Percentiles rank a stretch among this genome's conserved stretches.
These are phyloP conservation scores for Talaromyces trachyspermus DNA, from an alignment of 495 filamentous ascomycete species.

Conservation along the genomic window DNA sequence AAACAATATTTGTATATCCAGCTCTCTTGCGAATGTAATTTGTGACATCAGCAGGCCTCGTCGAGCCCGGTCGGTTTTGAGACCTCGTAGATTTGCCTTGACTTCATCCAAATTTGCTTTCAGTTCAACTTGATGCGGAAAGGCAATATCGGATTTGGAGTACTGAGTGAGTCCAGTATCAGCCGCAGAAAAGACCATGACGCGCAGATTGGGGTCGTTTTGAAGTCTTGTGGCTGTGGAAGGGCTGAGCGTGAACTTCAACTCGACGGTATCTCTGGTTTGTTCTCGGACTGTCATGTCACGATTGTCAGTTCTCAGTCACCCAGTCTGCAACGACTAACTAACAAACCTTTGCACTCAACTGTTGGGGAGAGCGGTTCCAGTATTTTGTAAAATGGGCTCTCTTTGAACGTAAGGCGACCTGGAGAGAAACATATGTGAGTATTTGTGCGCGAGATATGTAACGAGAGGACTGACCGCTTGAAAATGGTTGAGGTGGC, in stretches of 20 bases:
- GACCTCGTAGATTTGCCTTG: conserved; percentile 79
- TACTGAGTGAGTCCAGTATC: conserved; percentile 45
- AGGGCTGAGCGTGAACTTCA: conserved; percentile 45
- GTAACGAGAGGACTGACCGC: conserved; percentile 16
- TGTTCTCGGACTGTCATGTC: conserved; percentile 37
- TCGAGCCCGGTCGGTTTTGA: conserved; percentile 96
- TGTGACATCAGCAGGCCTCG: conserved; percentile 86
- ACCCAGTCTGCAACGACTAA: background rate
- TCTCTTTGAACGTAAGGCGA: conserved; percentile 56
- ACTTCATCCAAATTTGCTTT: conserved; percentile 83
- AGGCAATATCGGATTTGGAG: conserved; percentile 66
- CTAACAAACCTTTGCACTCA: conserved; percentile 58
- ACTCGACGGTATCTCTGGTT: conserved; percentile 44
- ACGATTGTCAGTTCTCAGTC: conserved; percentile 12
- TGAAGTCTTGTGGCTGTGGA: conserved; percentile 41
- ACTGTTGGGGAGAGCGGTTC: conserved; percentile 52
- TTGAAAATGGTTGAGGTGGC: conserved; percentile 28
- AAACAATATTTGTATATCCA: conserved; percentile 65
- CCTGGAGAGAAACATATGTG: conserved; percentile 24
- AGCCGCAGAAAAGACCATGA: conserved; percentile 78
- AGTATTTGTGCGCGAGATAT: background rate
- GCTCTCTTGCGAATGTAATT: conserved; percentile 58
- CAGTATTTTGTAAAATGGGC: conserved; percentile 66
- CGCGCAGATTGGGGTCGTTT: conserved; percentile 45
- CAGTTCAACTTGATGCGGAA: conserved; percentile 86